phyloP scores from a whole-genome alignment of 208 protist species.

The Leishmania aethiopica region DNA sequence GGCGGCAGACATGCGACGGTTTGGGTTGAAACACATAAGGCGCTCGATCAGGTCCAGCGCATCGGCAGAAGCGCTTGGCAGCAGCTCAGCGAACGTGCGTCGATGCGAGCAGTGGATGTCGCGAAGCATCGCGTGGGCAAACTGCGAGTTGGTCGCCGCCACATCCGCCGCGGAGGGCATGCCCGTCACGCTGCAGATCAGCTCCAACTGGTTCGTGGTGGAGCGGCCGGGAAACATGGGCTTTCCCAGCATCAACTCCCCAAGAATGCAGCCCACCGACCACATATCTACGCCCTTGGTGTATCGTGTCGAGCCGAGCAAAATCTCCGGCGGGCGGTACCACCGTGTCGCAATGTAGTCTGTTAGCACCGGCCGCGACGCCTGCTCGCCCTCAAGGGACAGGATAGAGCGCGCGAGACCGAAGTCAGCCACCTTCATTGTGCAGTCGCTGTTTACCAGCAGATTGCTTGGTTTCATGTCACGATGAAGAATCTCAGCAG shows the following conservation, averaged over 20 bases:
- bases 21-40: constrained; percentile 97
- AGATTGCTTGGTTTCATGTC: constrained; percentile 96
- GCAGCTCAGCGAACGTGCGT: constrained; percentile 83
- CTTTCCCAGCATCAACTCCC: constrained; percentile 94
- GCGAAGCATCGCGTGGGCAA: constrained; percentile 95
- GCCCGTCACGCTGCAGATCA: constrained; percentile 95
- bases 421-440: constrained; percentile 98
- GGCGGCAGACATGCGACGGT: constrained; percentile 93
- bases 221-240: constrained; percentile 96
- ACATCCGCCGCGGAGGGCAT: constrained; percentile 91
- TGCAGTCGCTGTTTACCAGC: constrained; percentile 93
- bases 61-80: constrained; percentile 92
- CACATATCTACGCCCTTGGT: constrained; percentile 98
- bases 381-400: constrained; percentile 86
- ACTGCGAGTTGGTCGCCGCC: constrained; percentile 93
- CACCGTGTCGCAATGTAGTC: constrained; percentile 97
- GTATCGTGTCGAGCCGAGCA: constrained; percentile 96
- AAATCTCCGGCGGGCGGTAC: constrained; percentile 98
- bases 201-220: constrained; percentile 97
- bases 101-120: constrained; percentile 70
- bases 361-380: constrained; percentile 87
- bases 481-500: constrained; percentile 90
- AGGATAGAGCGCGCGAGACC: constrained; percentile 96
- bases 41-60: constrained; percentile 94
- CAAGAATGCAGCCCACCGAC: constrained; percentile 98